These are phyloP conservation scores for Ramalina intermedia DNA, from an alignment of 495 filamentous ascomycete species.

Conservation along the genomic window DNA sequence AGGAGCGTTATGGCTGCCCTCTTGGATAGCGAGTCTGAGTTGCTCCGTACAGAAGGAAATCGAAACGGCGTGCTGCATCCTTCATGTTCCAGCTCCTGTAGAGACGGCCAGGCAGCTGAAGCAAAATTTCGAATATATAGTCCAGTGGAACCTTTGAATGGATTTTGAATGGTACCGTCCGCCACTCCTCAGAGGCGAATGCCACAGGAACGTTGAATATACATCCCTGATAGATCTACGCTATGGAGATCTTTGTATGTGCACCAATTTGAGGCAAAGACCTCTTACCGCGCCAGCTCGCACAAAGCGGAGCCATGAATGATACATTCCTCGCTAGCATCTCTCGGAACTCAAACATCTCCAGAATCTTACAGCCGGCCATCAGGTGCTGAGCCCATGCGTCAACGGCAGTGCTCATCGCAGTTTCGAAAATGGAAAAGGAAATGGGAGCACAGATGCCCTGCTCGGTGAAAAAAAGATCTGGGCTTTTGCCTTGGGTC, in stretches of 20 bases:
- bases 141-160: neutral
- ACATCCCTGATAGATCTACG: neutral
- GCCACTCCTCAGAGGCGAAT: constrained; percentile 1
- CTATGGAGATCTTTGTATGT: neutral
- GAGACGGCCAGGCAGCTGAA: neutral
- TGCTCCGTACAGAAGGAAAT: neutral
- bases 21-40: neutral
- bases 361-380: neutral
- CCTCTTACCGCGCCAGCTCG: neutral
- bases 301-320: neutral
- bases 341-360: neutral
- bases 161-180: neutral
- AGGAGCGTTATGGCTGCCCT: neutral
- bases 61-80: neutral
- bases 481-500: neutral
- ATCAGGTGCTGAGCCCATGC: constrained; percentile 1
- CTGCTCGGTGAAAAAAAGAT: neutral
- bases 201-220: neutral
- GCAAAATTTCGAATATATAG: neutral
- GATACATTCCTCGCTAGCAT: neutral
- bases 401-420: neutral
- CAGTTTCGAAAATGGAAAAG: neutral
- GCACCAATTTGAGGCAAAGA: neutral
- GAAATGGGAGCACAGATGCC: neutral
- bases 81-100: no score